These are phyloP conservation scores for Solanum raphanifolium DNA, from an alignment of 257 asterid genomes.

Conservation along the genomic window DNA sequence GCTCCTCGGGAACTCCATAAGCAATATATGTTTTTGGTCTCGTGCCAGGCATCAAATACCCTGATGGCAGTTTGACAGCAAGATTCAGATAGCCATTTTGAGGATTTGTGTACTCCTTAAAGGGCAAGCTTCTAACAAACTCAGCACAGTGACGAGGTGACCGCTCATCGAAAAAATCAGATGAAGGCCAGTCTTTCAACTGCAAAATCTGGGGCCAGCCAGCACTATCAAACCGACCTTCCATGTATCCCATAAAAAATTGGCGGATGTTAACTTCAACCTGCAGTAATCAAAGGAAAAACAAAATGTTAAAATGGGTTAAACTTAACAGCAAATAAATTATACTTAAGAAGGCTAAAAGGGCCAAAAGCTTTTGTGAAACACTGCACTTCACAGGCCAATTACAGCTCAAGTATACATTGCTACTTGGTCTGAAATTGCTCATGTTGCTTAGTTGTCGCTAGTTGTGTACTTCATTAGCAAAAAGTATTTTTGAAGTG, in stretches of 20 bases:
- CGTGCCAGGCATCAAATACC: constrained; percentile 42
- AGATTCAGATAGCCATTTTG: constrained; percentile 47
- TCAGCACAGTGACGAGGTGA: constrained; percentile 71
- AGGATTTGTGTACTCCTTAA: constrained; percentile 72
- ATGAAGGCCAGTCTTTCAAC: constrained; percentile 85
- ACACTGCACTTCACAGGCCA: neutral
- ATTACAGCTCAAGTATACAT: neutral
- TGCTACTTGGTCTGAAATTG: neutral
- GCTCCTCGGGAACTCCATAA: neutral
- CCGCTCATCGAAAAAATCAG: constrained; percentile 9
- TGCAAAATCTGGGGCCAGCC: constrained; percentile 64
- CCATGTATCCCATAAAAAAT: constrained; percentile 51
- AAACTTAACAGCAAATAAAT: neutral
- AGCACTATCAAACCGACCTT: constrained; percentile 8
- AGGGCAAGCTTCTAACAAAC: constrained; percentile 63
- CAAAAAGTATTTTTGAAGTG: neutral
- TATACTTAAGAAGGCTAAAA: neutral
- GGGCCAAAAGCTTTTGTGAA: neutral
- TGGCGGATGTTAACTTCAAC: constrained; percentile 44
- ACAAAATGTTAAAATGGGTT: neutral
- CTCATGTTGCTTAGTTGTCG: neutral
- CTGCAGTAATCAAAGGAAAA: neutral
- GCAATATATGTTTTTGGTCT: neutral
- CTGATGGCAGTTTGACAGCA: constrained; percentile 40
- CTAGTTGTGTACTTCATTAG: neutral